Evolutionary conservation across 2,329 filamentous ascomycete species (phyloP), one percentile per base, ranked within the genome.

Genomic region (Pseudogymnoascus sp.): DNA sequence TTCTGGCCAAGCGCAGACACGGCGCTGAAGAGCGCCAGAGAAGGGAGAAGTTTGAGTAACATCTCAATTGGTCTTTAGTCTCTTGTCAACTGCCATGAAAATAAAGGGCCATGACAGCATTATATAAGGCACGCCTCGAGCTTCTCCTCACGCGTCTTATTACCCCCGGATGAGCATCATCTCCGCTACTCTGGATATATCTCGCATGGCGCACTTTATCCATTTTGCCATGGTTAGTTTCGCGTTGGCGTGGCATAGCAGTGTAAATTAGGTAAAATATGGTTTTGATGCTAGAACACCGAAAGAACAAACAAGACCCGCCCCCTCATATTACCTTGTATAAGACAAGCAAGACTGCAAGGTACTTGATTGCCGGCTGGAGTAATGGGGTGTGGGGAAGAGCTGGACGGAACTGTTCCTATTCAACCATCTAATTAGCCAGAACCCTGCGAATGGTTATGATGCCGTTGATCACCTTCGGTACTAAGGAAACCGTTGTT

Each of bases 1-100:
- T 81, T 76, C 68, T 84, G 82, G 53, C 80, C 79, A 61, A 83
- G 75, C 35, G 77, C 79, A 8, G 66, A 56, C 5, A 67, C 62
- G 11, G 70, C 61, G 6, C 67, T 62, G 16, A 74, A 40, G 18
- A 61, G 59, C 8, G 66, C 61, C 5, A 73, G 64, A n/a, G 66
- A 64, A 11, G 70, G 60, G 63, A 66, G 50, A 56, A 56, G 25
- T 4, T 56, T 56, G 25, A 56, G 35, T 40, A 53, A 21, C 63
- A 60, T 63, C 65, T 56, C 50, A 56, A 69, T 62, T 65, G 63
- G 38, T 25, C 33, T 12, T 25, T 64, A 61, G 61, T 59, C 25
- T 40, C 35, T 16, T 38, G 35, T 61, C 59, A 47, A 61, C 21
- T 61, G 59, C 2, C 40, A 44, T 10, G n/a, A 40, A 11, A 61